Conservation (phyloP, 2,329 filamentous ascomycete species). For the Neocucurbitaria cava region DNA sequence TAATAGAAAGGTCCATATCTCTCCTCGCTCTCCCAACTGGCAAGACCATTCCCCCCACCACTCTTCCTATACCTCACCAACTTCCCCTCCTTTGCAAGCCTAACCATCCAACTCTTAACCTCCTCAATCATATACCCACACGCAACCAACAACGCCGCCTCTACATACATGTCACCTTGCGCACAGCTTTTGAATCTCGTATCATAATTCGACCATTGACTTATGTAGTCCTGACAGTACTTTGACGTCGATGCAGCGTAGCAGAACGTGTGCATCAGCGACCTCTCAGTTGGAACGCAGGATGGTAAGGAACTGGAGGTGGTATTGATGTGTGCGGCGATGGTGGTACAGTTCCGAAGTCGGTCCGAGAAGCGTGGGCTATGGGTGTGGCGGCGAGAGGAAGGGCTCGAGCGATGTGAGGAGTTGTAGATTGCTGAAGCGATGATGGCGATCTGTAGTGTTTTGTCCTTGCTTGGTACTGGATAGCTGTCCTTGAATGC, state of each 20-base stretch:
- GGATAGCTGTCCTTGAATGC: background rate
- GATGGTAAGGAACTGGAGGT: background rate
- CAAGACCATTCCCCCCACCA: background rate
- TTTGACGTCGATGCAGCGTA: background rate
- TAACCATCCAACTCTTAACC: conserved; percentile 2
- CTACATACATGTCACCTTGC: background rate
- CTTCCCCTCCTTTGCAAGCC: conserved; percentile 1
- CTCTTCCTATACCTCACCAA: conserved; percentile 3
- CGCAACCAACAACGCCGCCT: conserved; percentile 8
- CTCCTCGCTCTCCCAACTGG: too few relatives aligned
- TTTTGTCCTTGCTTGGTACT: background rate
- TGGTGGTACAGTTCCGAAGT: conserved; percentile 1
- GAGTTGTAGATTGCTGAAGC: conserved; percentile 10
- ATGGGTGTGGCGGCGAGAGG: background rate
- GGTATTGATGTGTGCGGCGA: background rate
- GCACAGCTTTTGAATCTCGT: background rate
- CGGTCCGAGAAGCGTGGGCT: background rate
- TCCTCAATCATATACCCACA: conserved; percentile 2
- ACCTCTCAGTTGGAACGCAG: background rate
- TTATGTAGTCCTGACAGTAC: conserved; percentile 2
- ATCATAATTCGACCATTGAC: background rate
- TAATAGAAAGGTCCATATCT: too few relatives aligned
- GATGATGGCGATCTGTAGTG: background rate
- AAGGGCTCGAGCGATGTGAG: background rate
- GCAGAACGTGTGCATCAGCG: background rate